These are phyloP conservation scores for Nakazawaea wyomingensis DNA, from an alignment of 805 yeast species.

Conservation along the genomic window DNA sequence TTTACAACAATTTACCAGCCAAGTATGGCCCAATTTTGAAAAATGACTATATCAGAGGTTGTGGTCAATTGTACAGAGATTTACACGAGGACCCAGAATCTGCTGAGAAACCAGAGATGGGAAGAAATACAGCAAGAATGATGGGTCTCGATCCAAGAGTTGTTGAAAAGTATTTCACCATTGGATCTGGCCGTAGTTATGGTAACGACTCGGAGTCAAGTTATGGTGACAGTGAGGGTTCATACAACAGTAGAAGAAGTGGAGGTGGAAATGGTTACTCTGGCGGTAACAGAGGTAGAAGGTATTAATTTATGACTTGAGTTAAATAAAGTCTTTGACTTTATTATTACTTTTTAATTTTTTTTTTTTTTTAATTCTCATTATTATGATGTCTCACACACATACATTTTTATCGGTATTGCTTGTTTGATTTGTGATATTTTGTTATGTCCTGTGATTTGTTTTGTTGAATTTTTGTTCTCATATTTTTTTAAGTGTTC, in stretches of 20 bases:
- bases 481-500: too few species aligned
- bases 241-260: constrained; percentile 11
- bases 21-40: constrained; percentile 11
- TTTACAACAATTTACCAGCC: constrained; percentile 14
- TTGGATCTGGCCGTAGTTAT: constrained; percentile 12
- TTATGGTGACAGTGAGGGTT: constrained; percentile 15
- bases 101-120: constrained; percentile 15
- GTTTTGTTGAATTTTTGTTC: too few species aligned
- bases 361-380: neutral
- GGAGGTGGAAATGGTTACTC: constrained; percentile 12
- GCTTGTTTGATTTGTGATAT: neutral
- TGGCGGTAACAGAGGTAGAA: constrained; percentile 1
- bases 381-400: too few species aligned
- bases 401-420: neutral
- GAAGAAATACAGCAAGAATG: constrained; percentile 20
- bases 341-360: too few species aligned
- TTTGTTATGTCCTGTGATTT: too few species aligned
- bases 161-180: constrained; percentile 24
- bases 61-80: constrained; percentile 13
- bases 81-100: constrained; percentile 13
- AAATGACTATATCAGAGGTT: constrained; percentile 11
- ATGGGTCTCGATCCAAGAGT: constrained; percentile 22
- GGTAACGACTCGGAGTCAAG: constrained; percentile 14
- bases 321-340: too few species aligned
- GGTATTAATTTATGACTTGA: too few species aligned